Evolutionary conservation across 352 stramenopile species (phyloP).

Genomic region (Globisporangium viniferum): DNA sequence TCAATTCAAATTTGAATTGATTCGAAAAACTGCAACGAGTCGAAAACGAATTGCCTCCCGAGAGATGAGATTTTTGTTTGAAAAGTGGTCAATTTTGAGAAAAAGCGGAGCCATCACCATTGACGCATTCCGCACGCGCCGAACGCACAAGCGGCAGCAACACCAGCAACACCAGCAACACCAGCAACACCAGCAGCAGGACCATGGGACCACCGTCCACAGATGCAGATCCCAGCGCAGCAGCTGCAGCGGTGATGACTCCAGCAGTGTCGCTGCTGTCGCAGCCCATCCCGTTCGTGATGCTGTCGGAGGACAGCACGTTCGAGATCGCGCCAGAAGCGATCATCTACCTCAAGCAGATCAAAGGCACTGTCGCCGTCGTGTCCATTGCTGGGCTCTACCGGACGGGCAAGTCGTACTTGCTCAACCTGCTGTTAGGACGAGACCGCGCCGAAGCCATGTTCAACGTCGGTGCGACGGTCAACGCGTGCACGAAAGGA

Average conservation of each 20-base stretch:
- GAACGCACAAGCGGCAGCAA: neutral
- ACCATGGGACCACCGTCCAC: conserved; percentile 2
- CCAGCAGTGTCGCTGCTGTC: conserved; percentile 5
- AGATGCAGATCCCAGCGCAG: neutral
- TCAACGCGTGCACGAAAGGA: conserved; percentile 78
- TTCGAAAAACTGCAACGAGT: neutral
- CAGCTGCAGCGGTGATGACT: neutral
- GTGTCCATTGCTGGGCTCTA: conserved; percentile 75
- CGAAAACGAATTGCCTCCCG: neutral
- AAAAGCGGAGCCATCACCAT: conserved; percentile 10
- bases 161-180: neutral
- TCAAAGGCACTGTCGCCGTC: conserved; percentile 57
- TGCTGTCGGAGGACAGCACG: conserved; percentile 57
- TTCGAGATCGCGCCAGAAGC: conserved; percentile 65
- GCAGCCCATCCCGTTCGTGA: conserved; percentile 64
- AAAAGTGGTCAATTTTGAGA: neutral
- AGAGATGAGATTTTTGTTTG: neutral
- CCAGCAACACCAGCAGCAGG: neutral
- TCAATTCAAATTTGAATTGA: neutral
- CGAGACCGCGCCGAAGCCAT: conserved; percentile 46
- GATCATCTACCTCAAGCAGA: conserved; percentile 51
- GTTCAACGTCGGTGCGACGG: conserved; percentile 71
- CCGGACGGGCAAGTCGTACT: conserved; percentile 77
- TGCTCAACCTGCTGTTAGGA: conserved; percentile 68
- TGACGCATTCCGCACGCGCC: neutral